Evolutionary conservation across 768 basidiomycete species (phyloP), one percentile per base, ranked within the genome.

Genomic region (Dioszegia aurantiaca): DNA sequence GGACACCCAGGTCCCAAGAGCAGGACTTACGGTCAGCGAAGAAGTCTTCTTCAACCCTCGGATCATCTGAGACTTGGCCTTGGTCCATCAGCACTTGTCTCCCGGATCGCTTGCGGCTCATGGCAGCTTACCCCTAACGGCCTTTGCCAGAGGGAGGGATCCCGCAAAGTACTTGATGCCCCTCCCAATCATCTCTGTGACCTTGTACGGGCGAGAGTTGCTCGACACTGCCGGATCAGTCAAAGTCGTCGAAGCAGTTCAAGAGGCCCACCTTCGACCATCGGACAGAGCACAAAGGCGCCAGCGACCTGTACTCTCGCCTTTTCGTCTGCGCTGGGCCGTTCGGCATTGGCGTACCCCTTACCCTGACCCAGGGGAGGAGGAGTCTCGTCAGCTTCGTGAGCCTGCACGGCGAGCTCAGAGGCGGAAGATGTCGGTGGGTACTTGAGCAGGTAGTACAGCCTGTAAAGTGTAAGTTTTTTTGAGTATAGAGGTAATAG

Each of bases 61-160:
- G 78, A 68, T 79, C 78, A 58, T 78, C 77, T 51, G 72, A 76
- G 8, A 73, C 75, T 19, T 76, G 77, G 23, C 78, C 77, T 65
- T 28, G 36, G 27, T 24, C 45, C 10, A 31, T 39, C 42, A 31
- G 43, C 31, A n/a, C n/a, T n/a, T n/a, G n/a, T n/a, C n/a, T n/a
- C n/a, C n/a, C n/a, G n/a, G 23, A 5, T 4, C 21, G 16, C 21
- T 45, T 19, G 8, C 40, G 2, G 41, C 11, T 26, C 33, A 21
- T 8, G 17, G 10, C 16, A 40, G 24, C 16, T 45, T 47, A 69
- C 71, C 75, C 56, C 71, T 36, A 2, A 77, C 63, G 42, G 72
- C 69, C 49, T 74, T 54, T 3, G 74, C 72, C 16, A 78, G 54
- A 9, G 77, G 75, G 8, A 76, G 47, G 1, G 66, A 56, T 21